phyloP scores from a whole-genome alignment of 495 filamentous ascomycete genomes.

The Xylaria bambusicola region DNA sequence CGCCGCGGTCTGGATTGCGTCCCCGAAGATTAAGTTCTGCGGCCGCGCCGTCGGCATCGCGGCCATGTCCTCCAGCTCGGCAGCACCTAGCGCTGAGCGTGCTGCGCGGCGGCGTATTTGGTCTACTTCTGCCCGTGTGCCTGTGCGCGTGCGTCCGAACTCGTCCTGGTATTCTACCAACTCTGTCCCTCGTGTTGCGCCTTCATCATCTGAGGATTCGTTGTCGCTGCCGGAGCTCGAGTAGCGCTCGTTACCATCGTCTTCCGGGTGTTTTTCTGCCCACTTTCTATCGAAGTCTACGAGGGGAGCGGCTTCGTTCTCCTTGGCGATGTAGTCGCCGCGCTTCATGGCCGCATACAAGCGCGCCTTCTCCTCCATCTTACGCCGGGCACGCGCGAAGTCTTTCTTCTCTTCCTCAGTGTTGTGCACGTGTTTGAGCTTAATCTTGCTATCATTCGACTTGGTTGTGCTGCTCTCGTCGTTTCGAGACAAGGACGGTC shows the following conservation, averaged over 20 bases:
- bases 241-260: constrained; percentile 31
- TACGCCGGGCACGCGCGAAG: constrained; percentile 63
- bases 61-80: constrained; percentile 48
- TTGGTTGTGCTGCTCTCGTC: constrained; percentile 33
- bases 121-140: constrained; percentile 64
- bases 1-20: constrained; percentile 75
- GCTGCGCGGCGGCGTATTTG: constrained; percentile 51
- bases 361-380: constrained; percentile 84
- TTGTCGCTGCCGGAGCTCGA: constrained; percentile 47
- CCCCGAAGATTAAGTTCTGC: constrained; percentile 75
- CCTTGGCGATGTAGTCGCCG: constrained; percentile 63
- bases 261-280: constrained; percentile 63
- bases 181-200: constrained; percentile 50
- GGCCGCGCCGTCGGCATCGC: constrained; percentile 61
- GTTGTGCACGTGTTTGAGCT: constrained; percentile 43
- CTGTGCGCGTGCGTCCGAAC: constrained; percentile 74
- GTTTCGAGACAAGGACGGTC: constrained; percentile 47
- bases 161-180: constrained; percentile 85
- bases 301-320: constrained; percentile 57
- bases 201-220: constrained; percentile 34
- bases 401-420: constrained; percentile 50
- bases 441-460: constrained; percentile 35
- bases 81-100: constrained; percentile 46
- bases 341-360: constrained; percentile 83
- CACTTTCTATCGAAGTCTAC: constrained; percentile 97